Base-by-base conservation (phyloP, 2,329 filamentous ascomycete genomes). In the Amauroascus verrucosus region DNA sequence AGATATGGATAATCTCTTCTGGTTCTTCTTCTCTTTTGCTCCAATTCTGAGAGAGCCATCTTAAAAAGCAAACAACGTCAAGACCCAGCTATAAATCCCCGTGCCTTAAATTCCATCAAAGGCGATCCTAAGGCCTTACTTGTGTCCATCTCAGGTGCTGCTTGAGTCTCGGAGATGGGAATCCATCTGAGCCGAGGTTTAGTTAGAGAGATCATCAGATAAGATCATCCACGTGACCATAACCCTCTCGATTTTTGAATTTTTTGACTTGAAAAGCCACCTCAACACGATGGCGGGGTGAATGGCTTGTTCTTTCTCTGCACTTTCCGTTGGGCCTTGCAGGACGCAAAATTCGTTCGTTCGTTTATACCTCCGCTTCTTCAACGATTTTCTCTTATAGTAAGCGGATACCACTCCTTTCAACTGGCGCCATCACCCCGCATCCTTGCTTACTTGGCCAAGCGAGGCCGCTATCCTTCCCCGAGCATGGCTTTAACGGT, bases 1-100 rank as follows among this genome's bases (percentile, higher is more conserved):
- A 83, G 74, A 67, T 84, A 95, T 46, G 77, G 76, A 69, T 95
- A 96, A 69, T 95, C 87, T 37, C 72, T 72, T 57, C 87, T 65
- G 40, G 58, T 79, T 45, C 71, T 77, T 46, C 85, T 80, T 57
- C 72, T 72, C 69, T 86, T 90, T 47, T 82, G 72, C 32, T 68
- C 58, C 47, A 62, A 61, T 26, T 69, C 63, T 54, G 64, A 56
- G 16, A 62, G 58, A 62, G 67, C 65, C 20, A 14, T 56, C 14
- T 1, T 38, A 4, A 16, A n/a, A 16, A 16, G 35, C 13, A 18
- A n/a, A n/a, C n/a, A n/a, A n/a, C n/a, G n/a, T n/a, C n/a, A n/a
- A n/a, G n/a, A n/a, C n/a, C n/a, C n/a, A n/a, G n/a, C n/a, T n/a
- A n/a, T n/a, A n/a, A n/a, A n/a, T n/a, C n/a, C n/a, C n/a, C n/a